Conservation (phyloP, 208 protist genomes). For the Blechomonas ayalai region DNA sequence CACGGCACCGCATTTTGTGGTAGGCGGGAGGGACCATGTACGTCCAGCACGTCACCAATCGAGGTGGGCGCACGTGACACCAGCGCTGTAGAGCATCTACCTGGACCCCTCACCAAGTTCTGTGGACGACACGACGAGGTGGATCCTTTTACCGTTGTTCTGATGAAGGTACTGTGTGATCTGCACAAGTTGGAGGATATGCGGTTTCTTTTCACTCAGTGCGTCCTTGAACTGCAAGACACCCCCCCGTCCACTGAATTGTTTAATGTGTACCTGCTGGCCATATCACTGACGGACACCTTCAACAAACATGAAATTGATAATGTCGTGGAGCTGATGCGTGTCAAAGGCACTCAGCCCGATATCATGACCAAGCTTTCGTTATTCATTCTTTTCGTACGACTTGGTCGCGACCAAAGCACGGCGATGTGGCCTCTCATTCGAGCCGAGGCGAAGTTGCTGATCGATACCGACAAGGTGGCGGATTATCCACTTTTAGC, state of each 20-base stretch:
- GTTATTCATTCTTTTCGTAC: slow-evolving; percentile 74
- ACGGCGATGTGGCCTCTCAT: slow-evolving; percentile 38
- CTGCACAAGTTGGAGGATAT: slow-evolving; percentile 76
- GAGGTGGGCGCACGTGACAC: too few species aligned
- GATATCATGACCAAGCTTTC: slow-evolving; percentile 76
- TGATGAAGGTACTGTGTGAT: slow-evolving; percentile 86
- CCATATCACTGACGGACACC: slow-evolving; percentile 79
- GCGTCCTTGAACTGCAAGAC: slow-evolving; percentile 49
- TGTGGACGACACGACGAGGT: slow-evolving; percentile 50
- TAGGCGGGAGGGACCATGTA: too few species aligned
- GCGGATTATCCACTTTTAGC: slow-evolving; percentile 50
- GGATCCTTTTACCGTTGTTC: slow-evolving; percentile 61
- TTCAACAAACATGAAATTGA: slow-evolving; percentile 86
- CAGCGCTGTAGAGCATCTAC: too few species aligned
- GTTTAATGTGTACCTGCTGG: slow-evolving; percentile 83
- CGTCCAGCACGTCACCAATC: too few species aligned
- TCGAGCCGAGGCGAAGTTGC: slow-evolving; percentile 30
- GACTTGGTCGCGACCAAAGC: slow-evolving; percentile 54
- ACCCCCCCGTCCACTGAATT: slow-evolving; percentile 52
- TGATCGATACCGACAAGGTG: slow-evolving; percentile 13
- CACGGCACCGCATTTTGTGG: too few species aligned
- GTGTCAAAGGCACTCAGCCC: slow-evolving; percentile 27
- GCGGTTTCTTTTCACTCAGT: slow-evolving; percentile 87
- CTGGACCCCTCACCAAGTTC: slow-evolving; percentile 66
- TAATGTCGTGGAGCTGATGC: slow-evolving; percentile 72